Conservation (phyloP, 2,329 filamentous ascomycete genomes). For the Pyrenophora tritici-repentis region DNA sequence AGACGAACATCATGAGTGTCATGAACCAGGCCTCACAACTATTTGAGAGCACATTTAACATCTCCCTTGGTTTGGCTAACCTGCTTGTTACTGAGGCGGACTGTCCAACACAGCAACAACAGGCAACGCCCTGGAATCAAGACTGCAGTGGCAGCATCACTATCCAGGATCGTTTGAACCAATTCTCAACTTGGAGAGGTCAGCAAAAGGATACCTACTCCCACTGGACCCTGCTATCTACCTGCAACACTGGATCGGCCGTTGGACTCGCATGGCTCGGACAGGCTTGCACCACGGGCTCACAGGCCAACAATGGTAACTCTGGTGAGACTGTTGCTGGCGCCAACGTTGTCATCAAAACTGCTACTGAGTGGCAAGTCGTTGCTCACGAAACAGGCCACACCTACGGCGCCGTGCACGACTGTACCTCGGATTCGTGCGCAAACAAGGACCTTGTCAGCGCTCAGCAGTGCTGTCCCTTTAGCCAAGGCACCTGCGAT, state of each 20-base stretch:
- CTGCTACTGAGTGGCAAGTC: conserved; percentile 87
- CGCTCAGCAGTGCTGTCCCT: conserved; percentile 78
- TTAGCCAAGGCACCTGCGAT: conserved; percentile 70
- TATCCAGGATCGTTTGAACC: conserved; percentile 79
- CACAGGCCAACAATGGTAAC: conserved; percentile 51
- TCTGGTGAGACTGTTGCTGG: conserved; percentile 76
- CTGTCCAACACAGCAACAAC: conserved; percentile 73
- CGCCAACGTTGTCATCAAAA: conserved; percentile 87
- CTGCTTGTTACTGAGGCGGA: conserved; percentile 73
- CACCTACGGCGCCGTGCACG: conserved; percentile 94
- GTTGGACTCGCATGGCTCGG: conserved; percentile 94
- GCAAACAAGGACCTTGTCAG: conserved; percentile 62
- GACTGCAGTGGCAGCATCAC: conserved; percentile 65
- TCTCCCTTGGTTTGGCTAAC: conserved; percentile 87
- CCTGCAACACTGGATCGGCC: conserved; percentile 78
- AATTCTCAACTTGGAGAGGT: conserved; percentile 89
- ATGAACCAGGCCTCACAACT: conserved; percentile 86
- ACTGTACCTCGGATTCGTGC: conserved; percentile 77
- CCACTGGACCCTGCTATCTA: conserved; percentile 89
- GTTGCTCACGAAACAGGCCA: conserved; percentile 94
- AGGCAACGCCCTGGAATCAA: conserved; percentile 81
- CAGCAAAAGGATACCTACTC: conserved; percentile 77
- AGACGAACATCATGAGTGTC: conserved; percentile 76
- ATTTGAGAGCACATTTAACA: conserved; percentile 92
- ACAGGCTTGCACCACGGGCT: conserved; percentile 73